phyloP scores from a whole-genome alignment of 306 rosid species.

The Gillenia trifoliata region DNA sequence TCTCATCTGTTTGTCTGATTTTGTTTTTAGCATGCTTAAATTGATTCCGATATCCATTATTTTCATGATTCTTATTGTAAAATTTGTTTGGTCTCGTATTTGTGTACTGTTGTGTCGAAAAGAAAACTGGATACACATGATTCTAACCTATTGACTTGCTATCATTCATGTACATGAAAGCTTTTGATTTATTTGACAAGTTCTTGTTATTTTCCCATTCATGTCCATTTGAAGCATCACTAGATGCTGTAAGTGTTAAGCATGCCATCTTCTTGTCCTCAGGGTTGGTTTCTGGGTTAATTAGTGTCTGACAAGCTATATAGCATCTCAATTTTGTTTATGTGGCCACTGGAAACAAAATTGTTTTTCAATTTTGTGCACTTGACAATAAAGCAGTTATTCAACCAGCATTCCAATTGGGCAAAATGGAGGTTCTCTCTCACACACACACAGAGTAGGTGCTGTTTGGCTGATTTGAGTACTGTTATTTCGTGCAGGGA shows the following conservation, averaged over 20 bases:
- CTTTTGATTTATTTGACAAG: no score
- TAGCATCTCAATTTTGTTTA: background rate
- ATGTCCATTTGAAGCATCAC: slow-evolving; percentile 53
- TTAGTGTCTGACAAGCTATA: background rate
- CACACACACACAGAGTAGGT: background rate
- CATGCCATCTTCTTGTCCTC: background rate
- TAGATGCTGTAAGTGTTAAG: slow-evolving; percentile 37
- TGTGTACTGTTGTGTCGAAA: no score
- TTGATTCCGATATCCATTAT: no score
- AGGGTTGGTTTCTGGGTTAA: background rate
- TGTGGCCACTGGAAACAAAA: background rate
- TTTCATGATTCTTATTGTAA: no score
- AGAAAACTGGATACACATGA: no score
- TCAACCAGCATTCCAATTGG: slow-evolving; percentile 15
- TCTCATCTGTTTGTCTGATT: no score
- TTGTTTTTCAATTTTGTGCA: background rate
- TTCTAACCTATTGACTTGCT: no score
- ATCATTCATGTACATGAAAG: no score
- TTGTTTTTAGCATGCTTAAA: no score
- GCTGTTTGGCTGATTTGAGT: background rate
- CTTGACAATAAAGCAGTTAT: background rate
- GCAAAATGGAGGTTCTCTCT: slow-evolving; percentile 47
- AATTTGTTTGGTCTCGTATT: no score
- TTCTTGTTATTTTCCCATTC: no score
- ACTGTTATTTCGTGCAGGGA: slow-evolving; percentile 21